Base-by-base conservation (phyloP, 108 stramenopile genomes). In the Cylindrotheca closterium region DNA sequence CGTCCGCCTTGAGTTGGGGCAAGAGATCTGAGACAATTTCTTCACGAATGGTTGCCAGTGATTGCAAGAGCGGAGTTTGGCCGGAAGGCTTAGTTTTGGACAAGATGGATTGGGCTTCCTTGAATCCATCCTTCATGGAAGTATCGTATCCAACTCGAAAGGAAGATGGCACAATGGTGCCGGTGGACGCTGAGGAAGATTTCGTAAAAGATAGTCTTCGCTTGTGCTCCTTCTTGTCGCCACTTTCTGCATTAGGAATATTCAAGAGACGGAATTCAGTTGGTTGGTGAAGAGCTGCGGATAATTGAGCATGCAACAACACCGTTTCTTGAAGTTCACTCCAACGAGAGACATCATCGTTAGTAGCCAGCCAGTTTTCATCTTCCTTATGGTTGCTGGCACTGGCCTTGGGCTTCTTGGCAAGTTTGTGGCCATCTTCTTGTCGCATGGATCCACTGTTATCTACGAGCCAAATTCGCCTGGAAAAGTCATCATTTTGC, bases 381-480 rank as follows among this genome's bases (percentile, higher is more conserved):
- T n/a, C n/a, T n/a, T n/a, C n/a, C n/a, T n/a, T n/a, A n/a, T n/a
- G n/a, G 37, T 7, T 42, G 37, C 10, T 42, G 15, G 37, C 10
- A 10, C 10, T 42, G 10, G 37, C 7, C 15, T 7, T 15, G 19
- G 32, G 55, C 22, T 60, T 68, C n/a, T 75, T 65, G 28, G 82
- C 73, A 57, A 87, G 81, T 0, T 72, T 58, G 60, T 91, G 84
- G 0, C 89, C 89, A 52, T 91, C 89, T 7, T 49, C 60, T 25
- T 63, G 71, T 30, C 64, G 52, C 89, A 91, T 91, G 22, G 71
- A 73, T 8, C 86, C 89, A 29, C 61, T 65, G 61, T 91, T 91
- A 53, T 91, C 89, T 0, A 87, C 75, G 12, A 90, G 72, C 89
- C 89, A 90, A 50, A 87, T 81, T 25, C 89, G 65, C 0, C 72